Percentiles rank a stretch among this genome's conserved stretches.
Evolutionary conservation across 164 flowering plant genomes (phyloP).

Genomic region (Umbilicus rupestris): DNA sequence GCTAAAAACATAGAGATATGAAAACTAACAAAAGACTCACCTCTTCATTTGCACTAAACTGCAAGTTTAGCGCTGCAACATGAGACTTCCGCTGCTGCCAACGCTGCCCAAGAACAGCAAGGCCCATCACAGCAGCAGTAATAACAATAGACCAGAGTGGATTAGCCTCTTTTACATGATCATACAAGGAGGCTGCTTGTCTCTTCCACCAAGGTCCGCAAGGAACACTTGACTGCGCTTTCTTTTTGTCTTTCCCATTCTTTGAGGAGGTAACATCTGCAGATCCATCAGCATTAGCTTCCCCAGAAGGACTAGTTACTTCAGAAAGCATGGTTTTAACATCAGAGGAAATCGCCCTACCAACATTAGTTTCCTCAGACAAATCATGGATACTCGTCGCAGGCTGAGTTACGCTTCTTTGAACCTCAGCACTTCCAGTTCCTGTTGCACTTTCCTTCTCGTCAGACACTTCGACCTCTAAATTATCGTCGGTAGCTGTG

Average conservation of each 20-base stretch:
- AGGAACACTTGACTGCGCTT: slow-evolving; percentile 38
- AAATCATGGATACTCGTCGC: slow-evolving; percentile 30
- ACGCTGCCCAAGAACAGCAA: slow-evolving; percentile 76
- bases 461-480: slow-evolving; percentile 32
- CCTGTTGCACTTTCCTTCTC: slow-evolving; percentile 33
- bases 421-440: slow-evolving; percentile 24
- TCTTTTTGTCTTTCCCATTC: slow-evolving; percentile 23
- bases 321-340: slow-evolving; percentile 20
- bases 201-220: slow-evolving; percentile 94
- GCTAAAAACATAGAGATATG: neutral
- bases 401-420: slow-evolving; percentile 25
- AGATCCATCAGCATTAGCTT: slow-evolving; percentile 13
- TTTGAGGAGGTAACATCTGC: slow-evolving; percentile 19
- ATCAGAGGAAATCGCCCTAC: slow-evolving; percentile 24
- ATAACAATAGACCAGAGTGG: slow-evolving; percentile 74
- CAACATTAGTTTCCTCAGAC: slow-evolving; percentile 24
- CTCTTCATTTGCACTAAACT: slow-evolving; percentile 42
- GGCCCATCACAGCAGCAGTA: slow-evolving; percentile 92
- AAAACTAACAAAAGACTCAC: slow-evolving; percentile 22
- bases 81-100: slow-evolving; percentile 91
- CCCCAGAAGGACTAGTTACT: slow-evolving; percentile 23
- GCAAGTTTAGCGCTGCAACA: slow-evolving; percentile 63
- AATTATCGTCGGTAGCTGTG: slow-evolving; percentile 33
- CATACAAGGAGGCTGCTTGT: slow-evolving; percentile 55
- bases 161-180: slow-evolving; percentile 76